phyloP scores from a whole-genome alignment of 2,329 filamentous ascomycete species.

The Plectosphaerella plurivora region DNA sequence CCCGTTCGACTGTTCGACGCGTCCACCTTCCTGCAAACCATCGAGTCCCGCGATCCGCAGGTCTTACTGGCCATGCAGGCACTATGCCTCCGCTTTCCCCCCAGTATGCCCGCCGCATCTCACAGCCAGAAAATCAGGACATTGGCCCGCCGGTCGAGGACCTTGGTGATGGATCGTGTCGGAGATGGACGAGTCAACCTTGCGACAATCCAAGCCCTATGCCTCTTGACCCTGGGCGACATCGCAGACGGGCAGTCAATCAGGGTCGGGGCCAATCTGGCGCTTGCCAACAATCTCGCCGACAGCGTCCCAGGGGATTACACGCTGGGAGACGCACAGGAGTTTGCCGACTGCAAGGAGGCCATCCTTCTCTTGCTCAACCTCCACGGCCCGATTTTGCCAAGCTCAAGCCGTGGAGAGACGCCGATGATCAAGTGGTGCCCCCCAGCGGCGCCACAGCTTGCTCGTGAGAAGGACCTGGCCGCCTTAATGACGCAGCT shows the following conservation, averaged over 20 bases:
- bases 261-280: slow-evolving; percentile 15
- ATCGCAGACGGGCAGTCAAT: slow-evolving; percentile 25
- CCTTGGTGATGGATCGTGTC: slow-evolving; percentile 25
- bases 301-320: slow-evolving; percentile 12
- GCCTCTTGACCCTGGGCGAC: slow-evolving; percentile 29
- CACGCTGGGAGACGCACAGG: slow-evolving; percentile 15
- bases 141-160: slow-evolving; percentile 7
- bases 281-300: slow-evolving; percentile 16
- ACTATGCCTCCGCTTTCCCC: slow-evolving; percentile 35
- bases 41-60: slow-evolving; percentile 30
- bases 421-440: too few species aligned
- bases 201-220: slow-evolving; percentile 31
- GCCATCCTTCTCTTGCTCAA: slow-evolving; percentile 37
- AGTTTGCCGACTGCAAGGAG: slow-evolving; percentile 28
- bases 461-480: too few species aligned
- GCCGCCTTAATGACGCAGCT: slow-evolving; percentile 20
- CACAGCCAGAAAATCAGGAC: not conserved
- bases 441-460: too few species aligned
- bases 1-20: slow-evolving; percentile 41
- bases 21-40: slow-evolving; percentile 30
- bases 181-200: slow-evolving; percentile 27
- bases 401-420: not conserved
- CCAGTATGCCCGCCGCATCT: not conserved
- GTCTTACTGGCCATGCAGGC: slow-evolving; percentile 30
- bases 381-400: slow-evolving; percentile 28